phyloP scores from a whole-genome alignment of 2,329 filamentous ascomycete genomes.

The Microcyclosporella mali region DNA sequence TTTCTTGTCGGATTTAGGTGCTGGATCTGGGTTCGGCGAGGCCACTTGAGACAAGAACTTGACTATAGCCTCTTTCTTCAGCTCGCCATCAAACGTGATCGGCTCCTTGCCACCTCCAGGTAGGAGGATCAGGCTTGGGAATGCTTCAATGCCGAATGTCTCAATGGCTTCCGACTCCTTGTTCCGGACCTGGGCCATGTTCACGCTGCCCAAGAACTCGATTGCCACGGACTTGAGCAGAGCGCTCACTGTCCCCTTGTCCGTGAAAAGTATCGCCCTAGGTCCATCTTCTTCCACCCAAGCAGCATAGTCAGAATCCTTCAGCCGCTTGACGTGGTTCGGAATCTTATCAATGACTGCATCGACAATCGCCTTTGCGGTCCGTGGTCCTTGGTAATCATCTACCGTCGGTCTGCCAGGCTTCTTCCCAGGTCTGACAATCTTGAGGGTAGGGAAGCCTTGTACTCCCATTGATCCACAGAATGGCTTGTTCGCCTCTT shows the following conservation, averaged over 20 bases:
- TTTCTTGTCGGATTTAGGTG: slow-evolving; percentile 44
- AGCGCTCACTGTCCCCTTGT: slow-evolving; percentile 82
- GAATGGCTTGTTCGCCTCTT: slow-evolving; percentile 82
- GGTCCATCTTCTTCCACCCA: slow-evolving; percentile 63
- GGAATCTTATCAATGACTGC: slow-evolving; percentile 81
- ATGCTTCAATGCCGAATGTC: slow-evolving; percentile 68
- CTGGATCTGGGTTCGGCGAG: slow-evolving; percentile 70
- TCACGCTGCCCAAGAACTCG: slow-evolving; percentile 76
- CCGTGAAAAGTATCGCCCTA: slow-evolving; percentile 87
- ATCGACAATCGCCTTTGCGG: slow-evolving; percentile 80
- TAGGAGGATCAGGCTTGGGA: slow-evolving; percentile 74
- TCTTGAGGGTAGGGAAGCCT: slow-evolving; percentile 95
- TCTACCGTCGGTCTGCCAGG: slow-evolving; percentile 72
- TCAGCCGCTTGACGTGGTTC: slow-evolving; percentile 78
- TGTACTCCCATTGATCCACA: slow-evolving; percentile 81
- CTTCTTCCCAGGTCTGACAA: slow-evolving; percentile 79
- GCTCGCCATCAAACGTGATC: slow-evolving; percentile 70
- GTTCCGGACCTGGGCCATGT: slow-evolving; percentile 73
- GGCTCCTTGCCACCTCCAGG: slow-evolving; percentile 63
- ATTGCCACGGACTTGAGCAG: slow-evolving; percentile 79
- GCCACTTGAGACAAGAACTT: slow-evolving; percentile 76
- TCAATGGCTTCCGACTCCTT: slow-evolving; percentile 69
- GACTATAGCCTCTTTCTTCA: slow-evolving; percentile 77
- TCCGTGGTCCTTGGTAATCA: slow-evolving; percentile 80
- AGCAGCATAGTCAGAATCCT: slow-evolving; percentile 68